These are phyloP conservation scores for Penicillium sp. DNA, from an alignment of 2,329 filamentous ascomycete species.

Conservation along the genomic window DNA sequence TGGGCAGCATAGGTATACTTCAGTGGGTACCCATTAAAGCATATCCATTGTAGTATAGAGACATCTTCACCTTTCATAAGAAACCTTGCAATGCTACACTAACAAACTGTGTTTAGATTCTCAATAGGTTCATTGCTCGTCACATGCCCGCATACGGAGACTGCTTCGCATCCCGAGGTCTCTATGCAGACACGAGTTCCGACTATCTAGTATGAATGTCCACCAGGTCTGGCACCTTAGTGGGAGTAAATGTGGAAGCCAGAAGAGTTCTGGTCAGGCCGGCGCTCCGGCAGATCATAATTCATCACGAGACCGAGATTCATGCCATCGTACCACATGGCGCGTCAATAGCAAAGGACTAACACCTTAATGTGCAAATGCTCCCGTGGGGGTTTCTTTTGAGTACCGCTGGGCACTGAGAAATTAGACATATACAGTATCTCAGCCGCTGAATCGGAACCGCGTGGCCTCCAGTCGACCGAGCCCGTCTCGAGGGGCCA, in stretches of 20 bases:
- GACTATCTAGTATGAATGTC: constrained; percentile 10
- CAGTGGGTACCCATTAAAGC: too few relatives aligned
- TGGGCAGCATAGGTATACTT: too few relatives aligned
- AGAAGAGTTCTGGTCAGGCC: constrained; percentile 11
- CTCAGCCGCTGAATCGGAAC: constrained; percentile 73
- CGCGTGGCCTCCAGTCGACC: constrained; percentile 82
- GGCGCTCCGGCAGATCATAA: constrained; percentile 23
- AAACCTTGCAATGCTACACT: neutral
- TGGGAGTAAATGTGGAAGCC: constrained; percentile 8
- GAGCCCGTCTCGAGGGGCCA: constrained; percentile 90
- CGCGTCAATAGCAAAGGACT: constrained; percentile 21
- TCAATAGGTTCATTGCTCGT: constrained; percentile 13
- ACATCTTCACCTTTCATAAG: too few relatives aligned
- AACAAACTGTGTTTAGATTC: neutral
- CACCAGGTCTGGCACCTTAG: constrained; percentile 1
- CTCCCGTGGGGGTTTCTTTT: constrained; percentile 14
- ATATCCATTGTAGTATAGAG: too few relatives aligned
- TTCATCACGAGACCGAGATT: constrained; percentile 22
- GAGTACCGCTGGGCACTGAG: constrained; percentile 13
- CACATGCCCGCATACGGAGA: constrained; percentile 7
- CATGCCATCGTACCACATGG: constrained; percentile 22
- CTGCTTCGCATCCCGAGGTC: constrained; percentile 1
- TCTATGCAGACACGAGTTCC: constrained; percentile 8
- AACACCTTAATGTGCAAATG: constrained; percentile 28
- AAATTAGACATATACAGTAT: constrained; percentile 17